These are phyloP conservation scores for Trichosanthes truncata DNA, from an alignment of 306 rosid genomes.

Conservation along the genomic window DNA sequence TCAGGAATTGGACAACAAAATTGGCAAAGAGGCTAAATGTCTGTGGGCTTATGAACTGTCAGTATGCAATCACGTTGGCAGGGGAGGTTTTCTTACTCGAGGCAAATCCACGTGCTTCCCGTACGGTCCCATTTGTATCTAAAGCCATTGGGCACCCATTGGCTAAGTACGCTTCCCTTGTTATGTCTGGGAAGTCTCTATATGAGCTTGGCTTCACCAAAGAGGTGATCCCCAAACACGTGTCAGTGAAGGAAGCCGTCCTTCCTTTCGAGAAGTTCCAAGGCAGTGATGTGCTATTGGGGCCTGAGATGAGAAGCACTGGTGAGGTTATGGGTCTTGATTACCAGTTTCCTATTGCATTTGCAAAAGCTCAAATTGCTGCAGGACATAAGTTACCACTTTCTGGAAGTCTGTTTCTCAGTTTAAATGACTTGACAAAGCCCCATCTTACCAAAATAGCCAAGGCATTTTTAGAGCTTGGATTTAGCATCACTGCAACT, in stretches of 20 bases:
- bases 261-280: conserved; percentile 95
- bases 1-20: conserved; percentile 78
- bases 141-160: conserved; percentile 93
- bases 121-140: conserved; percentile 91
- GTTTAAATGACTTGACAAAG: conserved; percentile 81
- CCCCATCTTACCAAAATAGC: conserved; percentile 82
- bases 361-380: conserved; percentile 95
- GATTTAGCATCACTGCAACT: conserved; percentile 77
- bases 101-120: conserved; percentile 94
- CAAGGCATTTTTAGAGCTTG: conserved; percentile 46
- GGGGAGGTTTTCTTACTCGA: conserved; percentile 83
- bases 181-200: conserved; percentile 93
- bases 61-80: conserved; percentile 73
- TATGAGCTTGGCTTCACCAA: conserved; percentile 58
- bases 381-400: conserved; percentile 80
- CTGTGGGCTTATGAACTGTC: conserved; percentile 96
- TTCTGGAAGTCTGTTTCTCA: conserved; percentile 80
- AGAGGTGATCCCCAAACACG: conserved; percentile 78
- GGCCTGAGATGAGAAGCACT: conserved; percentile 99
- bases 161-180: conserved; percentile 95
- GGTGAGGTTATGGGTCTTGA: conserved; percentile 99
- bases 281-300: conserved; percentile 79
- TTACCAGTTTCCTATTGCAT: conserved; percentile 58
- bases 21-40: conserved; percentile 74
- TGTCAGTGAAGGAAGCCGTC: conserved; percentile 94